A percentile compares a stretch with the other conserved stretches of the same genome.
These are phyloP conservation scores for Panaeolus papilionaceus DNA, from an alignment of 768 basidiomycete genomes.

Conservation along the genomic window DNA sequence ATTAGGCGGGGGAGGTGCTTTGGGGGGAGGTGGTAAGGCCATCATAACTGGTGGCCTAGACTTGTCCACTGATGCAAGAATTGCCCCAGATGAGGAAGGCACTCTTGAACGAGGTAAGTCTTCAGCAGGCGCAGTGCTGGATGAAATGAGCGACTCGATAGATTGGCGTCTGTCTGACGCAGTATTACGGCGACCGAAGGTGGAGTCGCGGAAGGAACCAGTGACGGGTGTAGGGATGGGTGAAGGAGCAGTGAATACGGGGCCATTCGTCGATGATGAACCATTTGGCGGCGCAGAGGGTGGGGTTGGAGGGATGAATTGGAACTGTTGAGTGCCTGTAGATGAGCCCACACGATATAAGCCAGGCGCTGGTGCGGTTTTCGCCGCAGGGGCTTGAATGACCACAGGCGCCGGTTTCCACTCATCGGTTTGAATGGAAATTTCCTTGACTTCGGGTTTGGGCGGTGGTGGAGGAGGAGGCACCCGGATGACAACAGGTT, in stretches of 20 bases:
- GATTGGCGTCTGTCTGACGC: slow-evolving; percentile 71
- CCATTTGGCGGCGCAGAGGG: slow-evolving; percentile 31
- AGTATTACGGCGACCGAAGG: slow-evolving; percentile 58
- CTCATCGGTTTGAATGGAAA: slow-evolving; percentile 81
- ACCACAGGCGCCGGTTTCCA: slow-evolving; percentile 46
- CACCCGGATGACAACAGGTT: slow-evolving; percentile 39
- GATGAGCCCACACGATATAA: slow-evolving; percentile 60
- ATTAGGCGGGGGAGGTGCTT: slow-evolving; percentile 70
- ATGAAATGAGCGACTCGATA: slow-evolving; percentile 71
- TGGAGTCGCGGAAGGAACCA: slow-evolving; percentile 53
- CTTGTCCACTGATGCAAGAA: slow-evolving; percentile 68
- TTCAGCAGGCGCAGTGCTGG: slow-evolving; percentile 53
- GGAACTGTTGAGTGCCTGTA: slow-evolving; percentile 59
- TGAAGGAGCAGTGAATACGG: slow-evolving; percentile 42
- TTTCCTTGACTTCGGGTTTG: slow-evolving; percentile 74
- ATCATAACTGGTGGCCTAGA: slow-evolving; percentile 81
- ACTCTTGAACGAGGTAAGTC: slow-evolving; percentile 57
- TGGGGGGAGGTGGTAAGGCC: slow-evolving; percentile 81
- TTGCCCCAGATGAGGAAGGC: slow-evolving; percentile 52
- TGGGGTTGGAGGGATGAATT: slow-evolving; percentile 66
- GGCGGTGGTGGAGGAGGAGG: slow-evolving; percentile 40
- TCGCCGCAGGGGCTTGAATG: slow-evolving; percentile 29
- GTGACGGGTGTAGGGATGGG: slow-evolving; percentile 45
- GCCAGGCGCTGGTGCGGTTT: slow-evolving; percentile 41
- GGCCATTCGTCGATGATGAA: slow-evolving; percentile 31